Conservation (phyloP, 2,329 filamentous ascomycete genomes). For the Fusarium bulbicola region DNA sequence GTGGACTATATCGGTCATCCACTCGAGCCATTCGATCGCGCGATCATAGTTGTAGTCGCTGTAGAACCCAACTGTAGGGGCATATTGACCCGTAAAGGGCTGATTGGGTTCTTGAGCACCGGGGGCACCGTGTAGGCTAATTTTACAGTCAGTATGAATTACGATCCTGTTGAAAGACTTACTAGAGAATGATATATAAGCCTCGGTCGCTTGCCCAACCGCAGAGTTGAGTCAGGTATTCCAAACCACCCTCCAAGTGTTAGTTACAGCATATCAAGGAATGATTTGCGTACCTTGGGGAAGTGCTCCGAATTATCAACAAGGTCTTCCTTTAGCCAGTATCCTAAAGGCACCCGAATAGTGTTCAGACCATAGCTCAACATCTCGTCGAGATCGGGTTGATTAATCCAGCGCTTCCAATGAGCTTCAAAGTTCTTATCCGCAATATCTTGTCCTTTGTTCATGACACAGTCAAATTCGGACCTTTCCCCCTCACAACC, state of each 20-base stretch:
- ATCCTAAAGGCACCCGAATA: conserved; percentile 63
- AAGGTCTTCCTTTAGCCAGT: conserved; percentile 62
- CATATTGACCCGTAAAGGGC: conserved; percentile 56
- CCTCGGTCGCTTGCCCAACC: conserved; percentile 58
- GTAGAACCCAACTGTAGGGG: conserved; percentile 60
- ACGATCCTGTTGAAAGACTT: neutral
- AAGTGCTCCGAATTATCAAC: conserved; percentile 62
- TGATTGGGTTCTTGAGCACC: conserved; percentile 58
- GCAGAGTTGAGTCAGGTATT: conserved; percentile 57
- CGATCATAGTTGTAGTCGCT: conserved; percentile 64
- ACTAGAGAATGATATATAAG: conserved; percentile 63
- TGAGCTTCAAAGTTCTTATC: conserved; percentile 59
- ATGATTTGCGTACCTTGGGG: conserved; percentile 44
- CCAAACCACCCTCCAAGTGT: conserved; percentile 48
- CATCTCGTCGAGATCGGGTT: conserved; percentile 60
- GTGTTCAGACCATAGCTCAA: conserved; percentile 61
- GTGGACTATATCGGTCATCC: conserved; percentile 63
- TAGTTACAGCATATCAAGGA: neutral
- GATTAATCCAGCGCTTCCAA: conserved; percentile 60
- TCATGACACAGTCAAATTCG: conserved; percentile 64
- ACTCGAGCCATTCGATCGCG: conserved; percentile 63
- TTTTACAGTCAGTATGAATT: neutral
- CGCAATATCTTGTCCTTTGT: conserved; percentile 56
- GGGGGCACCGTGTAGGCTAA: conserved; percentile 58
- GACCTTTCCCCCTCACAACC: conserved; percentile 56